Evolutionary conservation across 805 yeast species (phyloP), one percentile per base, ranked within the genome.

Genomic region (Spathaspora girioi): DNA sequence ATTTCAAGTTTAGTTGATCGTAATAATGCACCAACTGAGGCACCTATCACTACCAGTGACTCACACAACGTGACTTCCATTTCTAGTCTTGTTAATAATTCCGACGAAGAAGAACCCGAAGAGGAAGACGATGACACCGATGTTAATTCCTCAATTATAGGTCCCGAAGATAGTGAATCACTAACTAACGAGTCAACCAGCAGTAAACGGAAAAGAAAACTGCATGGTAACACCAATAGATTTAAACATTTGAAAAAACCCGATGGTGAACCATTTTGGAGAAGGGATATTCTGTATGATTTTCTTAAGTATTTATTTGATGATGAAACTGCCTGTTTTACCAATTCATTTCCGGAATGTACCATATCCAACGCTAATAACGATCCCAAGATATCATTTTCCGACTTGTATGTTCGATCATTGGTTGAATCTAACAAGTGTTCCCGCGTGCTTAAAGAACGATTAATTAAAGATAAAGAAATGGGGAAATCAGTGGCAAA

Each of bases 221-320:
- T 10, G 14, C 44, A 17, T 19, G n/a, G n/a, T 23, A 42, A 42
- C 14, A 18, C 26, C 11, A 42, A 42, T 23, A 20, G 44, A 23
- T 41, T 26, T 23, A 51, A 32, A 41, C 48, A 45, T 35, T 67
- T 93, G 59, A 93, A 93, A 68, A 93, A 92, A 63, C 77, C 83
- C 17, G 98, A 93, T 62, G 97, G 98, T 5, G 96, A 88, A 60
- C 96, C 96, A 18, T 83, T 92, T 52, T 88, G 94, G 87, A 77
- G 98, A 46, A 78, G 72, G 50, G 98, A 93, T 60, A 86, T 93
- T 51, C 97, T 91, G 66, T 87, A 84, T 66, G 91, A 86, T 57
- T 89, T 92, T 57, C 70, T 93, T 50, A 71, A 76, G 46, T 72
- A 74, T 26, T 68, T 93, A 9, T 87, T 93, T 60, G 75, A 78